These are phyloP conservation scores for Phellopilus nigrolimitatus DNA, from an alignment of 1,284 basidiomycete genomes.

Conservation along the genomic window DNA sequence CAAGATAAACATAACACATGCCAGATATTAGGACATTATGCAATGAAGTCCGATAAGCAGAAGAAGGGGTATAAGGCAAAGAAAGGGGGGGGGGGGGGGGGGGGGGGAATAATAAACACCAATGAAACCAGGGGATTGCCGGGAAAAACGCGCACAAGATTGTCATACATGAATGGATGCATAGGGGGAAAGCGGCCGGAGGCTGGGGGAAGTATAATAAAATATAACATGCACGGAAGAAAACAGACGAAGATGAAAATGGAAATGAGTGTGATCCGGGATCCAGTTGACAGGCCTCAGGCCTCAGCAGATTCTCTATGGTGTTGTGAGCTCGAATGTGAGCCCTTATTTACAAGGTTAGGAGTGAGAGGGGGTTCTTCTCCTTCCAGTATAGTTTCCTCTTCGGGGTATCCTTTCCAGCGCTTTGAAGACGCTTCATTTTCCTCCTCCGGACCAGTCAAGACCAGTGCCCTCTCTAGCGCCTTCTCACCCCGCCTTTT, in stretches of 20 bases:
- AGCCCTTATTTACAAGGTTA: conserved; percentile 8
- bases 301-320: conserved; percentile 10
- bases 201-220: background rate
- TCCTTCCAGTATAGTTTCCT: conserved; percentile 24
- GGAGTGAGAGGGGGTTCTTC: conserved; percentile 23
- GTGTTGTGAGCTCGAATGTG: conserved; percentile 12
- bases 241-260: background rate
- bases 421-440: background rate
- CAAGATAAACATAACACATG: background rate
- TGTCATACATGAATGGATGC: background rate
- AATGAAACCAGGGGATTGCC: too few species aligned
- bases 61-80: too few species aligned
- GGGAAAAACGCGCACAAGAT: background rate
- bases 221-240: background rate
- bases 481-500: conserved; percentile 86
- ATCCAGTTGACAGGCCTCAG: background rate
- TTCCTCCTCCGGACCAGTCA: conserved; percentile 35
- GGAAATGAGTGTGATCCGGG: too few species aligned
- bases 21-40: background rate
- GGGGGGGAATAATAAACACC: background rate
- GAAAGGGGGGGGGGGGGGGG: background rate
- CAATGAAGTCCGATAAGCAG: background rate
- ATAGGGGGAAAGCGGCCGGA: background rate
- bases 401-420: conserved; percentile 21
- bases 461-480: conserved; percentile 67